phyloP scores from a whole-genome alignment of 164 flowering plant genomes.

The Piper longum region DNA sequence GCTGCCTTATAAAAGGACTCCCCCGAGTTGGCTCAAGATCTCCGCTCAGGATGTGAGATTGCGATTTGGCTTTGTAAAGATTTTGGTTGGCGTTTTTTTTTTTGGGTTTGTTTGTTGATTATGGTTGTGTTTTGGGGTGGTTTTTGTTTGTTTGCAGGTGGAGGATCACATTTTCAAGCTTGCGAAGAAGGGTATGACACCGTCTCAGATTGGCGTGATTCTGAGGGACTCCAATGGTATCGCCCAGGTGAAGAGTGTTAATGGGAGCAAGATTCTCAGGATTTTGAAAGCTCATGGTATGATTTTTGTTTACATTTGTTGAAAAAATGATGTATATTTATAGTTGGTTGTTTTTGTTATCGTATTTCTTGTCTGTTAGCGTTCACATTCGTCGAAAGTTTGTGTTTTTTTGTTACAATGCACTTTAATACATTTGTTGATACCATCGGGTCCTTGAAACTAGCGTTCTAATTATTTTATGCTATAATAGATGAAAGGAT shows the following conservation, averaged over 20 bases:
- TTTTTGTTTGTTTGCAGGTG: slow-evolving; percentile 26
- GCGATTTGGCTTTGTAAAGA: background rate
- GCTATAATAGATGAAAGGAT: too few species aligned
- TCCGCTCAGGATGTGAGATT: slow-evolving; percentile 26
- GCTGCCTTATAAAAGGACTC: slow-evolving; percentile 69
- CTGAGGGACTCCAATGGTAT: slow-evolving; percentile 74
- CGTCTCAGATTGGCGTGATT: slow-evolving; percentile 89
- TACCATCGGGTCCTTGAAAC: too few species aligned
- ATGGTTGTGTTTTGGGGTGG: background rate
- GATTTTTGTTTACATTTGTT: background rate
- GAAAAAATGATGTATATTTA: too few species aligned
- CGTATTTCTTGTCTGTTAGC: too few species aligned
- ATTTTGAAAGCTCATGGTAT: slow-evolving; percentile 40
- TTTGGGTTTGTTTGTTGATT: background rate
- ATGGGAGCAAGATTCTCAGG: slow-evolving; percentile 39
- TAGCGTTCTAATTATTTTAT: too few species aligned
- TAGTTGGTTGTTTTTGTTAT: too few species aligned
- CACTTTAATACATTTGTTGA: too few species aligned
- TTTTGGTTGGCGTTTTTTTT: background rate
- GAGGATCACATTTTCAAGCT: slow-evolving; percentile 84
- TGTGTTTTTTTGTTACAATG: too few species aligned
- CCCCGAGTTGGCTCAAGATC: slow-evolving; percentile 53
- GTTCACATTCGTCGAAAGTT: too few species aligned
- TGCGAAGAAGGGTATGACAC: slow-evolving; percentile 86
- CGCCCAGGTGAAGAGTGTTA: slow-evolving; percentile 38